Conservation (phyloP, 2,329 filamentous ascomycete species). For the Trichothecium sympodiale region DNA sequence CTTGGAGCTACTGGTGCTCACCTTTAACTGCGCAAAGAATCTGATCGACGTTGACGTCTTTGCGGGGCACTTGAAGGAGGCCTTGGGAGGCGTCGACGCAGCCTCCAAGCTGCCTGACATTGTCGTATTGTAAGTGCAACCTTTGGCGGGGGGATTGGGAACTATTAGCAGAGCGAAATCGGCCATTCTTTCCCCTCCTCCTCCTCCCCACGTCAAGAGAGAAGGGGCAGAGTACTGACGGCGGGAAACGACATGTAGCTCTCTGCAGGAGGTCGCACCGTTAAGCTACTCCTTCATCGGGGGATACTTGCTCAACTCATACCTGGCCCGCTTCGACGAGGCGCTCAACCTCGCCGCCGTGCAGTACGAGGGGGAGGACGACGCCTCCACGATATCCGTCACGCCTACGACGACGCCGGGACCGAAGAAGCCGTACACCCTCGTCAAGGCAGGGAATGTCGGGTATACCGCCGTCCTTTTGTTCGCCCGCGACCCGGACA, state of each 20-base stretch:
- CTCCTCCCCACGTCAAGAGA: too few species aligned
- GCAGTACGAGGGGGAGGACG: slow-evolving; percentile 16
- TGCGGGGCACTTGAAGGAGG: slow-evolving; percentile 54
- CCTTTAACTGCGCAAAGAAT: slow-evolving; percentile 78
- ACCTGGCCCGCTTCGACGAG: slow-evolving; percentile 59
- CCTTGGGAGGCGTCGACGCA: slow-evolving; percentile 35
- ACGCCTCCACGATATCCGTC: slow-evolving; percentile 9
- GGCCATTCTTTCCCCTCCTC: too few species aligned
- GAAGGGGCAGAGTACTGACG: too few species aligned
- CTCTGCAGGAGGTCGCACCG: slow-evolving; percentile 86
- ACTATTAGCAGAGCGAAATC: too few species aligned
- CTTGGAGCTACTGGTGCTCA: slow-evolving; percentile 67
- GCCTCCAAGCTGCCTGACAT: slow-evolving; percentile 37
- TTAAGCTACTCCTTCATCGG: slow-evolving; percentile 78
- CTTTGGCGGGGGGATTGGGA: too few species aligned
- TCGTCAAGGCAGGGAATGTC: slow-evolving; percentile 61
- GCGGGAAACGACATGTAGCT: slow-evolving; percentile 28
- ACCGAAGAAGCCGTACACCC: slow-evolving; percentile 48
- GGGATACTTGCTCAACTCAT: slow-evolving; percentile 64
- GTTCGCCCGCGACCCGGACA: slow-evolving; percentile 56
- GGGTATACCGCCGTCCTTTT: slow-evolving; percentile 88
- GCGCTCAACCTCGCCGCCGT: slow-evolving; percentile 60
- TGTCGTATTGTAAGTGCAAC: slow-evolving; percentile 48
- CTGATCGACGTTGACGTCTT: slow-evolving; percentile 61
- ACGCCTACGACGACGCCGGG: slow-evolving; percentile 7